Conservation (phyloP, 108 stramenopile species). For the Ochromonas danica region DNA sequence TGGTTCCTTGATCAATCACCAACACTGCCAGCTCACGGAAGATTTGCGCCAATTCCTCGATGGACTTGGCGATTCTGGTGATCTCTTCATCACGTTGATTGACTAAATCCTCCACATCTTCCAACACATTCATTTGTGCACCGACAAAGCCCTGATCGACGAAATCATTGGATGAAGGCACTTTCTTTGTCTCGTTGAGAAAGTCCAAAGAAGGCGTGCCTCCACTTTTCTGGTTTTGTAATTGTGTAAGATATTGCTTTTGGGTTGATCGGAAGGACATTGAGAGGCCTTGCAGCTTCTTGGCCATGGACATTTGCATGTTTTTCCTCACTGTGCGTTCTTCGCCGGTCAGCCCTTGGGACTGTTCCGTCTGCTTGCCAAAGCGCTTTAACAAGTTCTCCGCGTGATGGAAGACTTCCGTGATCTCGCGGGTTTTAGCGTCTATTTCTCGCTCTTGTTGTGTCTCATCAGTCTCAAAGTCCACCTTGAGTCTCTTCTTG, state of each 20-base stretch:
- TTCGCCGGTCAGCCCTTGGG: constrained; percentile 28
- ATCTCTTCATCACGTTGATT: constrained; percentile 62
- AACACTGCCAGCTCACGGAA: constrained; percentile 98
- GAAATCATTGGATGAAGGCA: constrained; percentile 70
- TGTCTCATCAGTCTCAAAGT: constrained; percentile 45
- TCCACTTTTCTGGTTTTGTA: constrained; percentile 73
- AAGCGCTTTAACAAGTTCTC: constrained; percentile 60
- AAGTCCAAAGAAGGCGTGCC: background rate
- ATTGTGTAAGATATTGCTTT: constrained; percentile 62
- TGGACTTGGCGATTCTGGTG: constrained; percentile 82
- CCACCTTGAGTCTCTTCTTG: constrained; percentile 75
- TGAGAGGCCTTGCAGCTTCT: constrained; percentile 83
- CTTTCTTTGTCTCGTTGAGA: constrained; percentile 40
- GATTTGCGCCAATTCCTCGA: constrained; percentile 92
- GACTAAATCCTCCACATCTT: constrained; percentile 49
- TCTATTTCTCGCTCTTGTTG: constrained; percentile 35
- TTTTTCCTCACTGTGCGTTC: constrained; percentile 55
- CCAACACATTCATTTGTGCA: constrained; percentile 56
- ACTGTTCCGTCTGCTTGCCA: constrained; percentile 38
- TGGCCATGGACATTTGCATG: constrained; percentile 75
- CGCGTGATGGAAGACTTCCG: constrained; percentile 76
- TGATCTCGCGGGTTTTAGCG: constrained; percentile 39
- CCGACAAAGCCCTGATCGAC: constrained; percentile 73
- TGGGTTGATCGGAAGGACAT: constrained; percentile 85
- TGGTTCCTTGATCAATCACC: constrained; percentile 99